phyloP scores from a whole-genome alignment of 371 early-diverging fungal genomes.

The Cladochytrium tenue region DNA sequence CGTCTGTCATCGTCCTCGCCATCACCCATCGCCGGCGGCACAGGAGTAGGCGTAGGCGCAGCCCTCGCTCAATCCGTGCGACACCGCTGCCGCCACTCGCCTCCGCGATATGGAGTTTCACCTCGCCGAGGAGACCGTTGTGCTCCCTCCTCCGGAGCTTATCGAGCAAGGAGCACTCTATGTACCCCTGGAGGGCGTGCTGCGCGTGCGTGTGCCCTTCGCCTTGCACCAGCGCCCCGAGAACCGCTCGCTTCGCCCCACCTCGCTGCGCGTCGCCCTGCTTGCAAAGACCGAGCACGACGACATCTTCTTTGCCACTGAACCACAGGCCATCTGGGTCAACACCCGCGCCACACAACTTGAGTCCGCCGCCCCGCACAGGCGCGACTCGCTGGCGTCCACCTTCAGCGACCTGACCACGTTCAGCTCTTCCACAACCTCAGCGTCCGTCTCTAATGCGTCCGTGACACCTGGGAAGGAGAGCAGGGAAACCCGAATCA shows the following conservation, averaged over 20 bases:
- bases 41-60: no score
- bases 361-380: background rate
- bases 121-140: background rate
- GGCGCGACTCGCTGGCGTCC: background rate
- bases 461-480: background rate
- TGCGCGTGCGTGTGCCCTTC: slow-evolving; percentile 8
- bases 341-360: background rate
- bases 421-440: background rate
- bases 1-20: no score
- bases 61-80: no score
- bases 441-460: background rate
- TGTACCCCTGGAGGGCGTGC: slow-evolving; percentile 5
- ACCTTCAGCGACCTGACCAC: background rate
- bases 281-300: background rate
- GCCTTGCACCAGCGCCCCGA: slow-evolving; percentile 9
- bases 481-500: background rate
- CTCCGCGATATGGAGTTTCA: slow-evolving; percentile 1
- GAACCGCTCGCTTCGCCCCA: slow-evolving; percentile 5
- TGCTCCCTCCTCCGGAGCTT: slow-evolving; percentile 11
- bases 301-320: background rate
- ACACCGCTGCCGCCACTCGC: no score
- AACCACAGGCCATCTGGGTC: background rate
- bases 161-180: slow-evolving; percentile 6
- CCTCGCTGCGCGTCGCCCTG: slow-evolving; percentile 1
- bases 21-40: no score